Evolutionary conservation across 805 yeast genomes (phyloP).

Genomic region (Candida golubevii): DNA sequence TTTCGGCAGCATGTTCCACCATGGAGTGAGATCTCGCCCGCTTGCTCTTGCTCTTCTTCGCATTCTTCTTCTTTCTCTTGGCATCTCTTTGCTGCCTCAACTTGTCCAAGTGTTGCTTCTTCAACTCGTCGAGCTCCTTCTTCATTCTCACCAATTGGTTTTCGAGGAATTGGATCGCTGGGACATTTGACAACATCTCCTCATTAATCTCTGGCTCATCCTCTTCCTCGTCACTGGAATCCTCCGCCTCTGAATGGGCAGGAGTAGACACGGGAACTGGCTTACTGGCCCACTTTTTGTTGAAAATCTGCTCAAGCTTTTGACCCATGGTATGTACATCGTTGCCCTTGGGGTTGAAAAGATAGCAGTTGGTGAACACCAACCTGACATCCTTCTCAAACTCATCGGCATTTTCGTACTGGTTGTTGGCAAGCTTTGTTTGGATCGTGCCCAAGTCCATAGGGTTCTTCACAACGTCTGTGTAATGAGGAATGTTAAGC

Average conservation of each 20-base stretch:
- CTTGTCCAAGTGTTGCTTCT: slow-evolving; percentile 69
- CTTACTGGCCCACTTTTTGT: slow-evolving; percentile 77
- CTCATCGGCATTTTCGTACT: slow-evolving; percentile 83
- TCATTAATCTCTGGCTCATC: slow-evolving; percentile 57
- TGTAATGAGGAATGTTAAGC: slow-evolving; percentile 84
- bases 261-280: slow-evolving; percentile 65
- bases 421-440: slow-evolving; percentile 75
- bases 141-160: slow-evolving; percentile 84
- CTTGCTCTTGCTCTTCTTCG: slow-evolving; percentile 31
- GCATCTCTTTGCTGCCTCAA: slow-evolving; percentile 59
- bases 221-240: slow-evolving; percentile 41
- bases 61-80: slow-evolving; percentile 39
- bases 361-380: slow-evolving; percentile 84
- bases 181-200: slow-evolving; percentile 60
- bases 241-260: slow-evolving; percentile 45
- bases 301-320: slow-evolving; percentile 78
- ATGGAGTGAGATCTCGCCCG: slow-evolving; percentile 21
- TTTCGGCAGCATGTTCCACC: slow-evolving; percentile 22
- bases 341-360: slow-evolving; percentile 94
- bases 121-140: slow-evolving; percentile 75
- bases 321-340: slow-evolving; percentile 96
- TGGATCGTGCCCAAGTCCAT: slow-evolving; percentile 91
- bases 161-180: slow-evolving; percentile 86
- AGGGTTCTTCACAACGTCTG: slow-evolving; percentile 81
- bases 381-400: slow-evolving; percentile 79